These are phyloP conservation scores for Deakozyma indianensis DNA, from an alignment of 805 yeast species.

Conservation along the genomic window DNA sequence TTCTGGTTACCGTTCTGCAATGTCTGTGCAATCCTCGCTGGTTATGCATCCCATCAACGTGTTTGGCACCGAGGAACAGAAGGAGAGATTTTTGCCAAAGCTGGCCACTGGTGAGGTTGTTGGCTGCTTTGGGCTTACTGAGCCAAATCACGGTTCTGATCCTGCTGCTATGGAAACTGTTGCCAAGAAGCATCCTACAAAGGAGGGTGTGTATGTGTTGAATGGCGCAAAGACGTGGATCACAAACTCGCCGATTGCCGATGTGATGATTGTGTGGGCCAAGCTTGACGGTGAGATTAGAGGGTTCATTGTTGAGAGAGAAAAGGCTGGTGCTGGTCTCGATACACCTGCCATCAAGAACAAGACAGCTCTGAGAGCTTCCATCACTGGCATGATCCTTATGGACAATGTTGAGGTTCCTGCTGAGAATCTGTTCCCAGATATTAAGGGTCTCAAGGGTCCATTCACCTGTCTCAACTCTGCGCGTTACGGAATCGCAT, in stretches of 20 bases:
- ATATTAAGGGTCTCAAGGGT: constrained; percentile 27
- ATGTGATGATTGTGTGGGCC: constrained; percentile 28
- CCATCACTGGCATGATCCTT: constrained; percentile 29
- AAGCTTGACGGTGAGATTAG: constrained; percentile 29
- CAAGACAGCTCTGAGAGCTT: constrained; percentile 27
- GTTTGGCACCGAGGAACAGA: constrained; percentile 28
- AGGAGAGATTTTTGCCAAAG: constrained; percentile 25
- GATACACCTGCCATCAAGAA: constrained; percentile 27
- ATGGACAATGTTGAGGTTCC: constrained; percentile 32
- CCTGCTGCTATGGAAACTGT: constrained; percentile 44
- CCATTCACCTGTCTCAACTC: constrained; percentile 30
- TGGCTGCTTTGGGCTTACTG: constrained; percentile 54
- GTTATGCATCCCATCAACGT: constrained; percentile 29
- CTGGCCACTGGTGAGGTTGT: constrained; percentile 29
- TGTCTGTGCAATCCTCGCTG: constrained; percentile 30
- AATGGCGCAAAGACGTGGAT: constrained; percentile 31
- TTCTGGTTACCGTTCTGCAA: constrained; percentile 30
- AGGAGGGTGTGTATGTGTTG: constrained; percentile 26
- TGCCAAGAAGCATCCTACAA: constrained; percentile 30
- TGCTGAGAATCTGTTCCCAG: constrained; percentile 26
- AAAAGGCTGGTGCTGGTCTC: constrained; percentile 18
- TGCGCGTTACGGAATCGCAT: constrained; percentile 29
- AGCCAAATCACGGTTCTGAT: constrained; percentile 50
- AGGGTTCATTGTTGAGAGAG: constrained; percentile 28
- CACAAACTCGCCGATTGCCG: constrained; percentile 33